Evolutionary conservation across 2,329 filamentous ascomycete species (phyloP).

Genomic region (Claviceps humidiphila): DNA sequence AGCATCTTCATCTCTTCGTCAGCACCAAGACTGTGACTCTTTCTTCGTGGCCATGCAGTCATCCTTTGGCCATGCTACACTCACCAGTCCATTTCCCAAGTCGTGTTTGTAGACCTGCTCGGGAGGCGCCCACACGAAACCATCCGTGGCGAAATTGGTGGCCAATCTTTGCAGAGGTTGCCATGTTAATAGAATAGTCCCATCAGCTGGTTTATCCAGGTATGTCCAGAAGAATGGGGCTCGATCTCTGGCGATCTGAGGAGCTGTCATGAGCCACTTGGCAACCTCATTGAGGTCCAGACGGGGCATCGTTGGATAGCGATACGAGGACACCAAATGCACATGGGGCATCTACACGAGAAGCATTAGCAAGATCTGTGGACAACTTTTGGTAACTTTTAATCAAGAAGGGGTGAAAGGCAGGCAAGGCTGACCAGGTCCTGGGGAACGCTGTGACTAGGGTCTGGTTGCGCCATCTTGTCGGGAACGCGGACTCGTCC

Average conservation of each 20-base stretch:
- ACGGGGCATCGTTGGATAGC: conserved; percentile 61
- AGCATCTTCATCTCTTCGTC: conserved; percentile 46
- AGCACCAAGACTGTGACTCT: not conserved
- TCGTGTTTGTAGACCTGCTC: conserved; percentile 70
- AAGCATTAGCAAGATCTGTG: conserved; percentile 9
- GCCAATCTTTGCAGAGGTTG: conserved; percentile 62
- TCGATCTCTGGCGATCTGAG: conserved; percentile 70
- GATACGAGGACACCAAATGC: conserved; percentile 73
- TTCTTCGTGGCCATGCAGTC: too few relatives aligned
- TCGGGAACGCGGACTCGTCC: conserved; percentile 1
- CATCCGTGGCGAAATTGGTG: conserved; percentile 75
- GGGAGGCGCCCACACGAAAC: conserved; percentile 76
- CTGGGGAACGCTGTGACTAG: conserved; percentile 28
- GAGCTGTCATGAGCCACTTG: conserved; percentile 70
- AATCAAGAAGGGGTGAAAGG: not conserved
- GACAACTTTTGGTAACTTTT: not conserved
- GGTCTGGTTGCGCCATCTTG: conserved; percentile 28
- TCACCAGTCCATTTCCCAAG: conserved; percentile 45
- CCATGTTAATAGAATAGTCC: conserved; percentile 76
- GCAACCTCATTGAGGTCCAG: conserved; percentile 66
- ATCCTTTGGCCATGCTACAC: conserved; percentile 9
- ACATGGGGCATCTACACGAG: conserved; percentile 62
- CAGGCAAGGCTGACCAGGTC: conserved; percentile 23
- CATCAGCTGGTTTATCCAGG: conserved; percentile 68
- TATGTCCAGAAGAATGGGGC: conserved; percentile 91